phyloP scores from a whole-genome alignment of 192 early-diverging fungal genomes.

The Backusella liffmaniae region DNA sequence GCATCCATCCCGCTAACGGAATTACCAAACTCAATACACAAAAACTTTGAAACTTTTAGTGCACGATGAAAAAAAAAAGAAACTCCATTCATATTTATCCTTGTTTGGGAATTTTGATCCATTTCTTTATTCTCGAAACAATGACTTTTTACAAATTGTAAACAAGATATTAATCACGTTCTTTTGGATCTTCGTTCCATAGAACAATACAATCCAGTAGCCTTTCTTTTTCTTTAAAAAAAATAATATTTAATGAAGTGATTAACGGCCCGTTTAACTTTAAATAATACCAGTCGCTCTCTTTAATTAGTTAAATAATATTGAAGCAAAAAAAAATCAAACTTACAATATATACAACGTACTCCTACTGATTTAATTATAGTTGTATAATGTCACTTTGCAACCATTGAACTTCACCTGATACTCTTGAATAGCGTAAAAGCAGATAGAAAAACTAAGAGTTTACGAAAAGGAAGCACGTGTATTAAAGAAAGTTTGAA shows the following conservation, averaged over 20 bases:
- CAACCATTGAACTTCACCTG: background rate
- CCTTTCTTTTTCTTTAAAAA: background rate
- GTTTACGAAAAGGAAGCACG: background rate
- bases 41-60: background rate
- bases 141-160: constrained; percentile 5
- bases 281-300: background rate
- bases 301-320: background rate
- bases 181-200: background rate
- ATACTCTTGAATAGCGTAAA: background rate
- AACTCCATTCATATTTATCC: background rate
- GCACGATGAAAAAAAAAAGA: background rate
- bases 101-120: background rate
- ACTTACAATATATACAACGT: too few relatives aligned
- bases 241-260: background rate
- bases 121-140: background rate
- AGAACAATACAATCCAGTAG: background rate
- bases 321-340: too few relatives aligned
- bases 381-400: too few relatives aligned
- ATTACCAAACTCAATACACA: too few relatives aligned
- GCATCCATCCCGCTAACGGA: too few relatives aligned
- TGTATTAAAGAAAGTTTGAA: constrained; percentile 2
- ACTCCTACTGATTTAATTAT: too few relatives aligned
- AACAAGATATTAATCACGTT: background rate
- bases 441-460: background rate
- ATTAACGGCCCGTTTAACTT: background rate